Conservation (phyloP, 306 rosid genomes). For the Rosa rugosa region DNA sequence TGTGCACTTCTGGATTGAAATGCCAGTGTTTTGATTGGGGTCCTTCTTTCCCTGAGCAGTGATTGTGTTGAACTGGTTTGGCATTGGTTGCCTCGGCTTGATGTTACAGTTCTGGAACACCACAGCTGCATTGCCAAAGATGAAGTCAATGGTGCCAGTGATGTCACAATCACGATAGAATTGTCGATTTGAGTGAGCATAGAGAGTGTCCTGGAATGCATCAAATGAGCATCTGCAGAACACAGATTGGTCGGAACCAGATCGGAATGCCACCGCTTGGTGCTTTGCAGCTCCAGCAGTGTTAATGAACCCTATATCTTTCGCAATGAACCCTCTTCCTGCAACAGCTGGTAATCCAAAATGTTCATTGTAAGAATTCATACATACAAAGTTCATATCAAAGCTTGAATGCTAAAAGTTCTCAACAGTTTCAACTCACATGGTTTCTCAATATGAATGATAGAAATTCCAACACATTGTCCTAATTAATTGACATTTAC, state of each 20-base stretch:
- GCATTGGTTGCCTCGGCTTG: constrained; percentile 66
- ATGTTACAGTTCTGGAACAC: constrained; percentile 75
- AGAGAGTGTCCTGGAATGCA: constrained; percentile 84
- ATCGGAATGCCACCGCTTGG: constrained; percentile 88
- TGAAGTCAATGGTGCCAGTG: constrained; percentile 85
- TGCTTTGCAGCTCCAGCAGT: constrained; percentile 78
- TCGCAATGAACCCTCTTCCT: constrained; percentile 88
- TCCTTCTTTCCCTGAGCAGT: constrained; percentile 94
- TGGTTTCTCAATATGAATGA: not conserved
- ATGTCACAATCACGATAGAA: constrained; percentile 85
- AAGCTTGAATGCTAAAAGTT: not conserved
- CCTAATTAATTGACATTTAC: not conserved
- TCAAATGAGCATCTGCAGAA: constrained; percentile 63
- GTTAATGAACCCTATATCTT: constrained; percentile 68
- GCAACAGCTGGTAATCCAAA: constrained; percentile 55
- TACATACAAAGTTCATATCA: not conserved
- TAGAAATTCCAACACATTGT: not conserved
- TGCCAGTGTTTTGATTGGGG: constrained; percentile 74
- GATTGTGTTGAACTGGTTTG: constrained; percentile 85
- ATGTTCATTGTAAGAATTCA: constrained; percentile 7
- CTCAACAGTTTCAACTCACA: not conserved
- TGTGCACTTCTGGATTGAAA: constrained; percentile 63
- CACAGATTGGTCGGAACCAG: constrained; percentile 77
- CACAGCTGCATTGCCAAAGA: constrained; percentile 82
- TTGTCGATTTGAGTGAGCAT: constrained; percentile 87